phyloP scores from a whole-genome alignment of 257 asterid species.

The Solanum sitiens region DNA sequence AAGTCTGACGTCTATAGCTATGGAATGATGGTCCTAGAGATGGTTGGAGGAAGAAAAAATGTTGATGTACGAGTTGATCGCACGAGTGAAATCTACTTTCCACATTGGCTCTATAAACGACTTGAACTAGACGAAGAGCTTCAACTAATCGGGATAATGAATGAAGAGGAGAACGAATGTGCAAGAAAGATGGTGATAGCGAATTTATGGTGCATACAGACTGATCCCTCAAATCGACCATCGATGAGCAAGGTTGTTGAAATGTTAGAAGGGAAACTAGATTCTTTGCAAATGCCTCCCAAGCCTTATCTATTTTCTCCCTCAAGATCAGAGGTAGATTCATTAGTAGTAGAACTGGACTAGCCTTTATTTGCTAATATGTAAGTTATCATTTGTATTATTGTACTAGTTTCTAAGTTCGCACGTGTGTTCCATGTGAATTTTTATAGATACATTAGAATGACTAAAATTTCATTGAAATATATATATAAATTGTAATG shows the following conservation, averaged over 20 bases:
- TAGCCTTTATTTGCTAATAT: neutral
- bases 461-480: too few species aligned
- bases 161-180: constrained; percentile 2
- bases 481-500: too few species aligned
- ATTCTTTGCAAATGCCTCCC: constrained; percentile 21
- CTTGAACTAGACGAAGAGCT: neutral
- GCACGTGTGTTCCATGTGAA: too few species aligned
- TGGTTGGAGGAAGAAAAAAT: constrained; percentile 1
- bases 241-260: constrained; percentile 23
- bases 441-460: too few species aligned
- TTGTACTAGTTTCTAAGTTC: too few species aligned
- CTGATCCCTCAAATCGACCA: constrained; percentile 17
- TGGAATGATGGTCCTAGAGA: constrained; percentile 15
- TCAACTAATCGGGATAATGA: neutral
- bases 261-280: constrained; percentile 23
- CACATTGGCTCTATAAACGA: constrained; percentile 12
- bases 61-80: neutral
- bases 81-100: constrained; percentile 9
- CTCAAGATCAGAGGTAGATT: neutral
- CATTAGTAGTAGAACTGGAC: neutral
- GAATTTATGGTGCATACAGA: constrained; percentile 44
- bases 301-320: constrained; percentile 11
- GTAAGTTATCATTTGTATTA: neutral
- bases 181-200: constrained; percentile 20
- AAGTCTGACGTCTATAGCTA: constrained; percentile 34